Conservation (phyloP, 2,329 filamentous ascomycete species). For the Trichoderma endophyticum region DNA sequence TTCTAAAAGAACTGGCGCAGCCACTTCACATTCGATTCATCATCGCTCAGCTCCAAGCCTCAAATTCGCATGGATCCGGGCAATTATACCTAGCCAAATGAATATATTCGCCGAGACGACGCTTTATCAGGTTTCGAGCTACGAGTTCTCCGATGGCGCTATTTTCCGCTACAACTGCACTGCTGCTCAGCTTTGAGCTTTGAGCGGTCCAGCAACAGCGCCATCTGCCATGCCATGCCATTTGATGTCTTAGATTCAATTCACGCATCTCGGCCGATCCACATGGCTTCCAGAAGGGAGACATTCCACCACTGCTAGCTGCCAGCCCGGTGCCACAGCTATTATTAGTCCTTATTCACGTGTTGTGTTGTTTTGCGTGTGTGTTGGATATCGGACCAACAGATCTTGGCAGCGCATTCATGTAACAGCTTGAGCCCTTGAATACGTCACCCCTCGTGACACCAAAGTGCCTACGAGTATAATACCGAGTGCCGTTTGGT, state of each 20-base stretch:
- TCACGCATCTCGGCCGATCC: slow-evolving; percentile 2
- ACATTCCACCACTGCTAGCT: not conserved
- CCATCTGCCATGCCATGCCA: not conserved
- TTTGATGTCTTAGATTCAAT: not conserved
- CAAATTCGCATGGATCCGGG: not conserved
- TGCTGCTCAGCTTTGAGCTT: not conserved
- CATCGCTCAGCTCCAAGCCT: not conserved
- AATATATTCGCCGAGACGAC: not conserved
- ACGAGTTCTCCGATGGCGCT: not conserved
- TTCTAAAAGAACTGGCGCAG: not conserved
- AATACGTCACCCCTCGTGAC: not conserved
- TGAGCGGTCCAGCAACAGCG: not conserved
- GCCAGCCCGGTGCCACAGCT: not conserved
- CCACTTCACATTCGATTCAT: not conserved
- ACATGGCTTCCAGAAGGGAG: not conserved
- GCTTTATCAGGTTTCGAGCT: not conserved
- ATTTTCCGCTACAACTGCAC: not conserved
- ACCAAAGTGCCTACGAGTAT: not conserved
- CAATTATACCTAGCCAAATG: not conserved
- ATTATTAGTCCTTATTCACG: not conserved
- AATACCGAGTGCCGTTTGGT: not conserved
- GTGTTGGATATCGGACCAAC: not conserved
- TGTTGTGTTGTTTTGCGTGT: not conserved
- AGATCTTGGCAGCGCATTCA: not conserved
- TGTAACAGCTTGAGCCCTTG: not conserved